Base-by-base conservation (phyloP, 768 basidiomycete genomes). In the Suillus clintonianus region DNA sequence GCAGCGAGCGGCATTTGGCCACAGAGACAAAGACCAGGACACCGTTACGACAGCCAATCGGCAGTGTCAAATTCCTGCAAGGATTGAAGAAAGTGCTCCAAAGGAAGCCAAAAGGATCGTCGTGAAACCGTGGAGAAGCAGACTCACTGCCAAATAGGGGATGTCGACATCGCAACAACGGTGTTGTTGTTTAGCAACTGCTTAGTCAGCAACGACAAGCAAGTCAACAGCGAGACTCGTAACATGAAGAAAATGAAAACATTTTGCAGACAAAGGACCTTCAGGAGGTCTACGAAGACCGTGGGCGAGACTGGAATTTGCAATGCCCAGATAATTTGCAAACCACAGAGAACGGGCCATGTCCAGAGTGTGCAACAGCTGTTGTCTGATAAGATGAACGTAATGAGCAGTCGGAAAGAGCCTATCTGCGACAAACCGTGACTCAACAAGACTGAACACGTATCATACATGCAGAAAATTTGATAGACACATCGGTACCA, bases 191-290 rank as follows among this genome's bases (percentile, higher is more conserved):
- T 34, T 61, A 64, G 60, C 50, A 62, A 64, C 62, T 51, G 63
- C 64, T 64, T 74, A 68, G 39, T 57, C 39, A 57, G 37, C 56
- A 27, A 41, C 24, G 4, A 27, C 48, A 50, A 50, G 59, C 36
- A 37, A 1, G 36, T 11, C 36, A 68, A 70, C 70, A 75, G 64
- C 69, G 39, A 14, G 62, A 65, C 71, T 62, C 69, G 73, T 76
- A 70, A 76, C 74, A 74, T 74, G 62, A 19, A 13, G 10, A 48
- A 13, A 48, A 48, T 48, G 13, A 41, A 17, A 56, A 30, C 14
- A 27, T 24, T 8, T 6, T 22, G 14, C 36, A 36, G 51, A 19
- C 54, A 37, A 24, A 55, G 22, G 37, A 17, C 37, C 37, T 51
- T 5, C 5, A 32, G 24, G 30, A 30, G 13, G 51, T 53, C 30